Conservation (phyloP, 192 early-diverging fungal genomes). For the Umbelopsis sp. region DNA sequence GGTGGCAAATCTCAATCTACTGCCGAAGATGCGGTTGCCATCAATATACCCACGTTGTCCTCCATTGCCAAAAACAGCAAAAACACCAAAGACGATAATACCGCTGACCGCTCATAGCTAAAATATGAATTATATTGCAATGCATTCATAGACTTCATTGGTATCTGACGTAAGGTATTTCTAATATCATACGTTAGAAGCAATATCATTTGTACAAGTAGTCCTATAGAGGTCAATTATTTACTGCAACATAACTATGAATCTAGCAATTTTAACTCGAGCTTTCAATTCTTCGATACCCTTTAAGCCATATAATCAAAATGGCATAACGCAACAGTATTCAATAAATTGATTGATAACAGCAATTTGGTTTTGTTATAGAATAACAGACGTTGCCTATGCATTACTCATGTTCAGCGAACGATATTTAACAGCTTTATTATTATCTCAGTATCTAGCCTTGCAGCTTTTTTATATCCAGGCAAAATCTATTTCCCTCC, state of each 20-base stretch:
- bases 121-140: not conserved
- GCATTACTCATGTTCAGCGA: too few species aligned
- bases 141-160: not conserved
- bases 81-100: not conserved
- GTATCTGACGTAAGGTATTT: not conserved
- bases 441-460: not conserved
- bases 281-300: too few species aligned
- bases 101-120: not conserved
- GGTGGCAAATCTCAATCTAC: not conserved
- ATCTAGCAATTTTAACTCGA: too few species aligned
- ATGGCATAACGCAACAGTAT: too few species aligned
- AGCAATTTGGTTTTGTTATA: too few species aligned
- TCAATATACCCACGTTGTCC: slow-evolving; percentile 33
- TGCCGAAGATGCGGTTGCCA: slow-evolving; percentile 34
- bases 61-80: not conserved
- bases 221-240: too few species aligned
- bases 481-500: not conserved
- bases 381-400: too few species aligned
- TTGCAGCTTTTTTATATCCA: not conserved
- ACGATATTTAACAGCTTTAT: not conserved
- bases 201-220: too few species aligned
- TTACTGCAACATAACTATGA: too few species aligned
- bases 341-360: too few species aligned
- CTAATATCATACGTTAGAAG: too few species aligned
- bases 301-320: not conserved